Percentiles rank a stretch among this genome's conserved stretches.
Evolutionary conservation across 768 basidiomycete species (phyloP).

Genomic region (Termitomyces sp.): DNA sequence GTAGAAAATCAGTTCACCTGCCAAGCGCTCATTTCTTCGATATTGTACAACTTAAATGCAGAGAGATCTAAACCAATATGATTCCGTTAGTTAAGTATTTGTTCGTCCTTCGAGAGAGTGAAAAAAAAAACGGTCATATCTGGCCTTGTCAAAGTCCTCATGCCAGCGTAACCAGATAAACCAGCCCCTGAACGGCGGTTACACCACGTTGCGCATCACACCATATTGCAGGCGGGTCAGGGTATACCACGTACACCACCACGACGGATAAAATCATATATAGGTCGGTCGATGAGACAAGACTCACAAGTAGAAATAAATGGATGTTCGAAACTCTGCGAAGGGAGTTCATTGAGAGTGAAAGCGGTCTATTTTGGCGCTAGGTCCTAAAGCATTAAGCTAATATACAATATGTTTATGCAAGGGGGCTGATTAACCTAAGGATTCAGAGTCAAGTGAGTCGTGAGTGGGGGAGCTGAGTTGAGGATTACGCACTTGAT

Average conservation of each 20-base stretch:
- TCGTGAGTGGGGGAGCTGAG: conserved; percentile 1
- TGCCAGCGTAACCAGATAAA: conserved; percentile 38
- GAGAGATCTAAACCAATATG: neutral
- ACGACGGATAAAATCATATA: conserved; percentile 65
- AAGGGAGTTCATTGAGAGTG: neutral
- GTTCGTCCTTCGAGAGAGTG: neutral
- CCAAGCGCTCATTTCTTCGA: neutral
- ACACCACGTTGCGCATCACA: conserved; percentile 29
- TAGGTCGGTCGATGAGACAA: neutral
- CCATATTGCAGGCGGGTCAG: conserved; percentile 22
- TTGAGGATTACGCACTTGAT: conserved; percentile 73
- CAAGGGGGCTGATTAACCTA: conserved; percentile 92
- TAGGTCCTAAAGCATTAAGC: conserved; percentile 22
- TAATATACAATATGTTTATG: conserved; percentile 39
- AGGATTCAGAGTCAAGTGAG: neutral
- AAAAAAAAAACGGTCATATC: conserved; percentile 58
- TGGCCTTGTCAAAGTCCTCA: conserved; percentile 81
- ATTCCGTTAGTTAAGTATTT: conserved; percentile 11
- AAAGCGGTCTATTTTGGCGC: conserved; percentile 15
- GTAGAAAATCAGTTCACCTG: too few relatives aligned
- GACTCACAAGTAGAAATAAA: conserved; percentile 14
- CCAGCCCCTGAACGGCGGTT: conserved; percentile 47
- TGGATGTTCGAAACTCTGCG: neutral
- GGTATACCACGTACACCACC: conserved; percentile 48
- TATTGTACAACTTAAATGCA: neutral